A percentile compares a stretch with the other conserved stretches of the same genome.
Evolutionary conservation across 441 rosid genomes (phyloP).

Genomic region (Bruguiera hainesii): DNA sequence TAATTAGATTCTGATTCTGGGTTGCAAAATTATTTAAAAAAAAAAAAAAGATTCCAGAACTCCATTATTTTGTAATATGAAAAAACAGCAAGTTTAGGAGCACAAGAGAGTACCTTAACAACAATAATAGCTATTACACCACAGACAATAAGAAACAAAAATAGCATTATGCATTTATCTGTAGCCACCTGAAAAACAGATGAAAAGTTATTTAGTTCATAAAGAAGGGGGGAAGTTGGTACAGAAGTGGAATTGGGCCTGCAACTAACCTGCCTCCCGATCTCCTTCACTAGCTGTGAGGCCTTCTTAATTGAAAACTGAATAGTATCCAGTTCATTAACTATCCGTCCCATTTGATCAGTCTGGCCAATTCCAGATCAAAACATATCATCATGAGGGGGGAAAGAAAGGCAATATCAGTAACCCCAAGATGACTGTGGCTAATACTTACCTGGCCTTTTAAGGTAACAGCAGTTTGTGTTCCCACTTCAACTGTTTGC

Average conservation of each 20-base stretch:
- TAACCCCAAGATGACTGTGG: not conserved
- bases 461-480: slow-evolving; percentile 82
- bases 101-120: slow-evolving; percentile 68
- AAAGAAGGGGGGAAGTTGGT: not conserved
- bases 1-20: slow-evolving; percentile 1
- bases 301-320: slow-evolving; percentile 98
- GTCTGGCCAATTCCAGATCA: slow-evolving; percentile 51
- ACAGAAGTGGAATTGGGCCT: slow-evolving; percentile 1
- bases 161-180: slow-evolving; percentile 98
- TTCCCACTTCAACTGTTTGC: slow-evolving; percentile 96
- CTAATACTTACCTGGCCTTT: slow-evolving; percentile 84
- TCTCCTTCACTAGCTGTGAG: slow-evolving; percentile 96
- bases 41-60: not conserved
- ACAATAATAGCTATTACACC: slow-evolving; percentile 93
- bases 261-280: slow-evolving; percentile 72
- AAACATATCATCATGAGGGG: not conserved
- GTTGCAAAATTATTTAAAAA: not conserved
- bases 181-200: slow-evolving; percentile 77
- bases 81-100: not conserved
- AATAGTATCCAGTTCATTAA: slow-evolving; percentile 94
- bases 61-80: no score
- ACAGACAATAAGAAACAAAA: slow-evolving; percentile 80
- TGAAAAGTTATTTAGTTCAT: not conserved
- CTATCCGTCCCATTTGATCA: slow-evolving; percentile 99
- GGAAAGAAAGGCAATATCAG: not conserved